A percentile compares a stretch with the other conserved stretches of the same genome.
These are phyloP conservation scores for Trichothecium sympodiale DNA, from an alignment of 2,329 filamentous ascomycete genomes.

Conservation along the genomic window DNA sequence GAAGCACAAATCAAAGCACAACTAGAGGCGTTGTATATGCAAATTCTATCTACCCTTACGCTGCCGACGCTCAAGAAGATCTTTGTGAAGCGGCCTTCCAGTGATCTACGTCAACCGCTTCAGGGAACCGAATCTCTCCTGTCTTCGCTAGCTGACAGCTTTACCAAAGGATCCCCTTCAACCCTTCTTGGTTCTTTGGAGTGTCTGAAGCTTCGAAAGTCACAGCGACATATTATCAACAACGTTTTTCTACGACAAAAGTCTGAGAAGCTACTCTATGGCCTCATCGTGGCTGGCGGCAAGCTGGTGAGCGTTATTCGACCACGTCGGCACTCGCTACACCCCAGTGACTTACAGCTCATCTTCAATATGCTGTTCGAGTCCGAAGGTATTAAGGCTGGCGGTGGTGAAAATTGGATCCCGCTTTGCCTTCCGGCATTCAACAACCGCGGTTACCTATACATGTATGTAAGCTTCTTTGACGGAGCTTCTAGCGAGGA, in stretches of 20 bases:
- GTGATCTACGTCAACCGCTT: conserved; percentile 78
- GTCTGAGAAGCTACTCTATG: conserved; percentile 74
- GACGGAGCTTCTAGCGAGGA: conserved; percentile 40
- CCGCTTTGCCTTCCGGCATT: conserved; percentile 92
- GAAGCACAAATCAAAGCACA: conserved; percentile 79
- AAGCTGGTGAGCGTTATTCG: conserved; percentile 89
- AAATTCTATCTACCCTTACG: conserved; percentile 90
- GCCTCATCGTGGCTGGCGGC: conserved; percentile 84
- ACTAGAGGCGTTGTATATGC: conserved; percentile 92
- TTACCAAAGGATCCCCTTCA: conserved; percentile 84
- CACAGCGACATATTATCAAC: conserved; percentile 77
- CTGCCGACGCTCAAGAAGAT: conserved; percentile 77
- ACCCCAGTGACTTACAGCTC: conserved; percentile 88
- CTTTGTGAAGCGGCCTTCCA: conserved; percentile 85
- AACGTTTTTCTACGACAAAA: conserved; percentile 72
- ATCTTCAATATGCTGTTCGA: conserved; percentile 99
- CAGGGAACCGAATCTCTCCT: conserved; percentile 86
- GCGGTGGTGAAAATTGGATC: conserved; percentile 92
- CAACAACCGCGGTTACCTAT: conserved; percentile 91
- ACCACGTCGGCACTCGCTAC: conserved; percentile 87
- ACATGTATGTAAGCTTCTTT: conserved; percentile 98
- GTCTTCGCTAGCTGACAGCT: conserved; percentile 86
- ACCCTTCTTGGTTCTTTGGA: conserved; percentile 82
- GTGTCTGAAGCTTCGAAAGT: conserved; percentile 83
- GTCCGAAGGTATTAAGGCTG: conserved; percentile 81